Conservation (phyloP, 2,329 filamentous ascomycete genomes). For the Chrysoporthe cubensis region DNA sequence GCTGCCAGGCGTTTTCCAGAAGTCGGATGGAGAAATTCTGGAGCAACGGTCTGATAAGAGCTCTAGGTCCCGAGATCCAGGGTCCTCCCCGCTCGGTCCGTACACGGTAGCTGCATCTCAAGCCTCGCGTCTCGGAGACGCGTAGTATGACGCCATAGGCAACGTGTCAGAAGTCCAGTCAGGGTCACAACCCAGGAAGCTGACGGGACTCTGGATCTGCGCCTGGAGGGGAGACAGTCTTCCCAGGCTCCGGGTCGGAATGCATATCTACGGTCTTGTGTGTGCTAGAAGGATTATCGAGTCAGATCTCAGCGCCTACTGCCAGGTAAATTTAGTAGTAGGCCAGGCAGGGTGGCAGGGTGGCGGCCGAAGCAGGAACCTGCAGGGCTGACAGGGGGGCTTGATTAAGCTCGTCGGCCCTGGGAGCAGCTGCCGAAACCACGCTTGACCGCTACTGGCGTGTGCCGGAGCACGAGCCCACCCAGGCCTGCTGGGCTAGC, state of each 20-base stretch:
- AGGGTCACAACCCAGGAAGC: not conserved
- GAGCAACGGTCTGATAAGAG: constrained; percentile 12
- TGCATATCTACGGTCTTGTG: too few relatives aligned
- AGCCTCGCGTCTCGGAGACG: not conserved
- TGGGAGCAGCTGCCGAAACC: constrained; percentile 3
- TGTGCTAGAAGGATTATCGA: not conserved
- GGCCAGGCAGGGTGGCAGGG: not conserved
- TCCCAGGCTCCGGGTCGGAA: too few relatives aligned
- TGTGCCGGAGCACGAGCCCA: constrained; percentile 4
- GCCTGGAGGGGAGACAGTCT: too few relatives aligned
- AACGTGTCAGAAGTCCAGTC: not conserved
- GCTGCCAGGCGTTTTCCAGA: constrained; percentile 11
- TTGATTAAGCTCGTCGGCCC: constrained; percentile 12
- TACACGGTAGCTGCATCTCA: not conserved
- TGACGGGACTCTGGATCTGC: not conserved
- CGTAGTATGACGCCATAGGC: not conserved
- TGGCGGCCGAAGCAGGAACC: not conserved
- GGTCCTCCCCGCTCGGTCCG: constrained; percentile 5
- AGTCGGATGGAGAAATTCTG: constrained; percentile 7
- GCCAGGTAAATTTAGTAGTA: constrained; percentile 1
- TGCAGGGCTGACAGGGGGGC: constrained; percentile 14
- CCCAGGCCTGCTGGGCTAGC: not conserved
- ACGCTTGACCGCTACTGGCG: constrained; percentile 7
- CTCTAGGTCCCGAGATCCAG: constrained; percentile 6
- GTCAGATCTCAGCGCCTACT: not conserved